A percentile compares a stretch with the other conserved stretches of the same genome.
Conservation (phyloP, 2,329 filamentous ascomycete genomes). For the Microsporum audouinii region DNA sequence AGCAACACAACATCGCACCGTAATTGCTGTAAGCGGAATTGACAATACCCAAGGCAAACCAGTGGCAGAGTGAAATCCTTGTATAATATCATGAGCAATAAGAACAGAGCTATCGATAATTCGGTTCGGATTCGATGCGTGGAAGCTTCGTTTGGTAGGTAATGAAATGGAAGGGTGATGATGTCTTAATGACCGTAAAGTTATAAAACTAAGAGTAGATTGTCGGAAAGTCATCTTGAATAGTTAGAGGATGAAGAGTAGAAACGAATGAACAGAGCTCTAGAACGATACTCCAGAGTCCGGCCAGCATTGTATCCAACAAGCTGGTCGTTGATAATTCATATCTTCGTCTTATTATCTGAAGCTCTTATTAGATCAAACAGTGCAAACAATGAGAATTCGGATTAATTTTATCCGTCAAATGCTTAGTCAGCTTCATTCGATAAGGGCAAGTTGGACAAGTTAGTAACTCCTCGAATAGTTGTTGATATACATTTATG, state of each 20-base stretch:
- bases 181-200: not conserved
- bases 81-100: slow-evolving; percentile 37
- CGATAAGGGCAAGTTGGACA: not conserved
- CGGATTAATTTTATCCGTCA: not conserved
- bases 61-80: slow-evolving; percentile 40
- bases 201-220: not conserved
- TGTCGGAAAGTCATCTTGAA: not conserved
- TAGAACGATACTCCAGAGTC: not conserved
- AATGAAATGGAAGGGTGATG: not conserved
- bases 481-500: no score
- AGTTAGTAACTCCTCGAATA: no score
- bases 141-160: slow-evolving; percentile 29
- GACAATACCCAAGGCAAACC: slow-evolving; percentile 44
- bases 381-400: not conserved
- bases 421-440: not conserved
- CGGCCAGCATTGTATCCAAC: not conserved
- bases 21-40: slow-evolving; percentile 44
- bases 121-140: slow-evolving; percentile 35
- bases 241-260: not conserved
- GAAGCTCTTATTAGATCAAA: not conserved
- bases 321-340: no score
- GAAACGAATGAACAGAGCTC: not conserved
- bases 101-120: slow-evolving; percentile 35
- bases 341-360: no score
- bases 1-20: slow-evolving; percentile 39